These are phyloP conservation scores for Lactarius tabidus DNA, from an alignment of 768 basidiomycete genomes.

Conservation along the genomic window DNA sequence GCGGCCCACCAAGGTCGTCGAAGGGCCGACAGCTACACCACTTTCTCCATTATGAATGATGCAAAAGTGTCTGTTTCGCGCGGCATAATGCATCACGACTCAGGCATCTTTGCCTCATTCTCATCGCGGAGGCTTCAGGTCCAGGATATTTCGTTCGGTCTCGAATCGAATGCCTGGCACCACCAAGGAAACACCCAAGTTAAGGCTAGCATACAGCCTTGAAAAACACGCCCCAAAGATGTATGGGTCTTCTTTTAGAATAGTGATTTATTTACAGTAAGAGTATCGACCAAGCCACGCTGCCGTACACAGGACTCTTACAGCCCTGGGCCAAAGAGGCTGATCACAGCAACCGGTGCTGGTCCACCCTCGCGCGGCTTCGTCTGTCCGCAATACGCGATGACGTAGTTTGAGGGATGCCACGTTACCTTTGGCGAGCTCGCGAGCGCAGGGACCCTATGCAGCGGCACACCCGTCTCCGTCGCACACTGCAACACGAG, in stretches of 20 bases:
- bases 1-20: too few relatives aligned
- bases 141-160: too few relatives aligned
- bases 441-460: constrained; percentile 70
- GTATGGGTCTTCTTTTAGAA: neutral
- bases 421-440: constrained; percentile 73
- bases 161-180: too few relatives aligned
- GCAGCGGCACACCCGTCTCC: constrained; percentile 68
- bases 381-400: constrained; percentile 79
- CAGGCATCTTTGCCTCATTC: too few relatives aligned
- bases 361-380: constrained; percentile 61
- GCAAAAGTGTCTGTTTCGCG: too few relatives aligned
- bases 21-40: too few relatives aligned
- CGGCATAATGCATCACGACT: too few relatives aligned
- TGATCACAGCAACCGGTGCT: constrained; percentile 62
- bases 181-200: too few relatives aligned
- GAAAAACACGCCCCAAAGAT: too few relatives aligned
- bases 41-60: too few relatives aligned
- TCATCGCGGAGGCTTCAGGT: too few relatives aligned
- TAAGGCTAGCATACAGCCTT: too few relatives aligned
- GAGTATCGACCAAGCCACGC: neutral
- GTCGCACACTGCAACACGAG: constrained; percentile 56
- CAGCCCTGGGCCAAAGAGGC: constrained; percentile 59
- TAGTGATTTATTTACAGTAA: neutral
- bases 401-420: constrained; percentile 79
- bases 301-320: constrained; percentile 14